A percentile compares a stretch with the other conserved stretches of the same genome.
Evolutionary conservation across 331 rosid species (phyloP).

Genomic region (Cydonia oblonga): DNA sequence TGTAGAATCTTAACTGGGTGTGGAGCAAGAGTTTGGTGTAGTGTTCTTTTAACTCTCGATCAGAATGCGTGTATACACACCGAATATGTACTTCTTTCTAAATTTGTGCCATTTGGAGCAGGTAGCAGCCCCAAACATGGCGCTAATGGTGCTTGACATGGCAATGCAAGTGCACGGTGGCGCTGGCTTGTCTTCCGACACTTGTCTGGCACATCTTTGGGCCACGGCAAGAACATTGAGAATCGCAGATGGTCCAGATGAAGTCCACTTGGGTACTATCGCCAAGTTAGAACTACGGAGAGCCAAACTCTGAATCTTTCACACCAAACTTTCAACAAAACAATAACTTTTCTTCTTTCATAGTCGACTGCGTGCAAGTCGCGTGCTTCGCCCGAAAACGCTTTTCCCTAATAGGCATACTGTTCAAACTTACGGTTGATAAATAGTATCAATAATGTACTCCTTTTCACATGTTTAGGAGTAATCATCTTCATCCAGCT

Average conservation of each 20-base stretch:
- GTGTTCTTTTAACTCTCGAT: background rate
- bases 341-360: no score
- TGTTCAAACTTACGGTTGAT: background rate
- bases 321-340: background rate
- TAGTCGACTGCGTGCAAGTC: background rate
- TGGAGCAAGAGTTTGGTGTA: background rate
- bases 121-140: constrained; percentile 98
- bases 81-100: background rate
- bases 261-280: constrained; percentile 90
- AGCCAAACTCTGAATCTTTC: constrained; percentile 53
- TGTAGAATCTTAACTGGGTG: background rate
- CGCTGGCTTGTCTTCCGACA: constrained; percentile 83
- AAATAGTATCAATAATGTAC: background rate
- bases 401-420: background rate
- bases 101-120: constrained; percentile 24
- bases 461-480: background rate
- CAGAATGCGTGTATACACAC: background rate
- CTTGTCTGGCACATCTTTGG: constrained; percentile 90
- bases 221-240: constrained; percentile 82
- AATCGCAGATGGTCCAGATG: constrained; percentile 94
- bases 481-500: background rate
- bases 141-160: constrained; percentile 77
- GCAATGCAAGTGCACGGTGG: constrained; percentile 99
- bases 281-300: constrained; percentile 73
- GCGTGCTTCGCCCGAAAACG: background rate